Evolutionary conservation across 257 asterid genomes (phyloP).

Genomic region (Jacaranda mimosifolia): DNA sequence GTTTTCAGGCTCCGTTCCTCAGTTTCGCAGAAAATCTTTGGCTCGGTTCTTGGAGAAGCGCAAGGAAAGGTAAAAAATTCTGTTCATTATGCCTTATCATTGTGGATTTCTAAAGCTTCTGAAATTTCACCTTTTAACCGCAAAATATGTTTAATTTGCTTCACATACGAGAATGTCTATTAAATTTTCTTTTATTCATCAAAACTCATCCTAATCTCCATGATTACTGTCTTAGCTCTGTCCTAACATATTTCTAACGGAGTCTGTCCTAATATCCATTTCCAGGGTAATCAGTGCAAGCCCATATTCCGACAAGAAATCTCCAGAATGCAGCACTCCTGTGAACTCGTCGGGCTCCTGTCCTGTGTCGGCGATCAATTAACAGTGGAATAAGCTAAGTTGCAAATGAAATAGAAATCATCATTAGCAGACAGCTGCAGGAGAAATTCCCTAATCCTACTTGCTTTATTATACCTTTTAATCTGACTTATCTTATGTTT

Average conservation of each 20-base stretch:
- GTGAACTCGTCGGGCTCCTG: slow-evolving; percentile 57
- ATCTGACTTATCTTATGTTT: slow-evolving; percentile 21
- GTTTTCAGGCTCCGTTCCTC: slow-evolving; percentile 77
- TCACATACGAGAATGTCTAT: too few species aligned
- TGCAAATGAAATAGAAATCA: slow-evolving; percentile 39
- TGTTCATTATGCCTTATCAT: neutral
- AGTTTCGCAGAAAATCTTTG: slow-evolving; percentile 85
- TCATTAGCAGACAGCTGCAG: neutral
- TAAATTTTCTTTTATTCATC: too few species aligned
- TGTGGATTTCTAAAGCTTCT: neutral
- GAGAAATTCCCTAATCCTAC: slow-evolving; percentile 20
- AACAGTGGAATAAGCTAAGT: slow-evolving; percentile 27
- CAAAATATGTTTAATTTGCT: too few species aligned
- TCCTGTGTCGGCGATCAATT: slow-evolving; percentile 53
- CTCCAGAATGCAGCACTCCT: slow-evolving; percentile 53
- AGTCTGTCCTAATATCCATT: neutral
- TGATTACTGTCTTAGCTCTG: too few species aligned
- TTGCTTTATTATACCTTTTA: slow-evolving; percentile 17
- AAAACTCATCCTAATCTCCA: too few species aligned
- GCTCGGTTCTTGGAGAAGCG: slow-evolving; percentile 96
- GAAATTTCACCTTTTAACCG: neutral
- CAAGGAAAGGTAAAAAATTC: slow-evolving; percentile 72
- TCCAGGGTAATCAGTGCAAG: slow-evolving; percentile 60
- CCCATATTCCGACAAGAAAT: slow-evolving; percentile 57
- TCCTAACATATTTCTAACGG: too few species aligned